Evolutionary conservation across 1,139 yeast species (phyloP), one percentile per base, ranked within the genome.

Genomic region (Hanseniaspora uvarum): DNA sequence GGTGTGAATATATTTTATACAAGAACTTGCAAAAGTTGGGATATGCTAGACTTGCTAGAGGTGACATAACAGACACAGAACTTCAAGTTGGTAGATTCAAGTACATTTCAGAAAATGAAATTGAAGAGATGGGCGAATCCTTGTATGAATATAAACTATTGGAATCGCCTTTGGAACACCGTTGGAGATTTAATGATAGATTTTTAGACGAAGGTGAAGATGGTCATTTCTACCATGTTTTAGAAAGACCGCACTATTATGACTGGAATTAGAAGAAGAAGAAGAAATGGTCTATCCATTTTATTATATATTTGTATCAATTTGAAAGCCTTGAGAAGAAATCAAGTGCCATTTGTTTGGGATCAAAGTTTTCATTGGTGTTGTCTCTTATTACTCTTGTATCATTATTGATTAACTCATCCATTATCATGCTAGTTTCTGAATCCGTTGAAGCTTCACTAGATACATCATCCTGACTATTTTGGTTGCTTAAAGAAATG

Each of bases 1-100:
- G 98, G 98, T 92, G 98, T 71, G 95, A 92, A 70, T 92, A 92
- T 70, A 88, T 92, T 58, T 72, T 92, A 60, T 92, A 84, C 76
- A 85, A 92, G 67, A 83, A 84, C 57, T 72, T 92, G 69, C 83
- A 80, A 67, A 84, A 96, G 68, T 80, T 86, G 2, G 97, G 95
- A 1, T 92, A 92, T 66, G 97, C 97, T 1, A 80, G 98, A 67
- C 84, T 92, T 41, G 83, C 95, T 47, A 78, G 98, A 65, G 86
- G 94, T 8, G 83, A 96, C 1, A 89, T 92, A 60, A 92, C 98
- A 1, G 98, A 92, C 65, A 92, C 98, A 1, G 98, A 92, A 68
- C 78, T 92, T 56, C 98, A 92, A 71, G 84, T 87, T 43, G 98
- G 95, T 55, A 89, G 92, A 68, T 92, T 92, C 73, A 82, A 82